These are phyloP conservation scores for Cladophialophora psammophila DNA, from an alignment of 2,329 filamentous ascomycete species.

Conservation along the genomic window DNA sequence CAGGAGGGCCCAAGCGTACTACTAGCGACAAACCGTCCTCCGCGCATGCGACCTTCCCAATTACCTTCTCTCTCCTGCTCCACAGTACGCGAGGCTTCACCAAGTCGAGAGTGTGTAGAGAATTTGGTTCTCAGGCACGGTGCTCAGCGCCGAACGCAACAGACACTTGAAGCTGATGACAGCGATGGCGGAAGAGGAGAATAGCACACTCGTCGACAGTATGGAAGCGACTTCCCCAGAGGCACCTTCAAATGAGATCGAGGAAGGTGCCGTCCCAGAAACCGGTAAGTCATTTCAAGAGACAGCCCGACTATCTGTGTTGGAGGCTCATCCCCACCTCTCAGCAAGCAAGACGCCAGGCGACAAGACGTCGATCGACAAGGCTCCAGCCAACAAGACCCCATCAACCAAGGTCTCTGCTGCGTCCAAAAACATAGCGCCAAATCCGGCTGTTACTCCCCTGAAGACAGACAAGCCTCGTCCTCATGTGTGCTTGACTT, in stretches of 20 bases:
- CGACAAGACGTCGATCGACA: not conserved
- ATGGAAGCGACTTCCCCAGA: slow-evolving; percentile 21
- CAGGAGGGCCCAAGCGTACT: not conserved
- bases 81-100: not conserved
- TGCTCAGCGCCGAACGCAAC: not conserved
- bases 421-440: slow-evolving; percentile 12
- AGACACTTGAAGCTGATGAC: not conserved
- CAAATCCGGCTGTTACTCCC: slow-evolving; percentile 60
- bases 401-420: slow-evolving; percentile 23
- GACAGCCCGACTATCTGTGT: not conserved
- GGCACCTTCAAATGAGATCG: slow-evolving; percentile 11
- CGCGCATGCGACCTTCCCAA: not conserved
- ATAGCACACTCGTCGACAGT: not conserved
- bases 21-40: not conserved
- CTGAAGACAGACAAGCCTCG: slow-evolving; percentile 97
- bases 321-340: slow-evolving; percentile 10
- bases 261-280: slow-evolving; percentile 13
- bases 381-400: slow-evolving; percentile 20
- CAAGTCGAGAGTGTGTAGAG: not conserved
- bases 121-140: not conserved
- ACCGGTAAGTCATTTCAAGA: slow-evolving; percentile 25
- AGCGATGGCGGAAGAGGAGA: slow-evolving; percentile 5
- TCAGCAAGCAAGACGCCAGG: slow-evolving; percentile 25
- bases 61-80: not conserved
- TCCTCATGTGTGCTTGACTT: slow-evolving; percentile 91